Base-by-base conservation (phyloP, 2,329 filamentous ascomycete genomes). In the Thielaviopsis musarum region DNA sequence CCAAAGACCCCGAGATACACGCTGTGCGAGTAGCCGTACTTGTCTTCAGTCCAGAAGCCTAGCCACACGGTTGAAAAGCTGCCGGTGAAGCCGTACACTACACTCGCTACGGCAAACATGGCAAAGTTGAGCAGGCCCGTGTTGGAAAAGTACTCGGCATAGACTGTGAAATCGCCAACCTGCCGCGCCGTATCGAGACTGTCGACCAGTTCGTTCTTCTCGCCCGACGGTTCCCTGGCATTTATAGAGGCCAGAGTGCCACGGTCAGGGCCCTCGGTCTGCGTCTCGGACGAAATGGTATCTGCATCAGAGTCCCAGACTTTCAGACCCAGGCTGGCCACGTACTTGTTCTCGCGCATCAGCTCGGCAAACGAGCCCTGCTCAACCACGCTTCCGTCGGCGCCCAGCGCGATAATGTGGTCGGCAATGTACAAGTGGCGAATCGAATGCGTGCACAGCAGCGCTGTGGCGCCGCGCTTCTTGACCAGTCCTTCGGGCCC, bases 351-450 rank as follows among this genome's bases (percentile, higher is more conserved):
- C 48, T 71, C 71, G 1, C 62, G 60, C 56, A 65, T 62, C 22
- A 70, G 59, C 1, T 67, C 64, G 0, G 59, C 15, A 56, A 69
- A 70, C 4, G 52, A 58, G 0, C 70, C 70, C 38, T 78, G 71
- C 34, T 79, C 75, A 0, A 72, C 65, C 1, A 78, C 62, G 0
- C 64, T 69, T 0, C 76, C 75, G 10, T 71, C 69, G 0, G 64
- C 41, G 0, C 70, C 70, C 0, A 81, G 69, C 0, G 72, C 74
- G 48, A 80, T 71, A 7, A 80, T 72, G 38, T 76, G 72, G 52
- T 80, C 74, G 59, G 68, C 73, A 41, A 64, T 63, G 0, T 69
- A 67, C 3, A 74, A 58, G 53, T 69, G 66, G 0, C 66, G 64
- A 4, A 70, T 62, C 0, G 68, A 68, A 51, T 72, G 69, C 0